Percentiles rank a stretch among this genome's conserved stretches.
These are phyloP conservation scores for Chenopodium album DNA, from an alignment of 148 eudicot species.

Conservation along the genomic window DNA sequence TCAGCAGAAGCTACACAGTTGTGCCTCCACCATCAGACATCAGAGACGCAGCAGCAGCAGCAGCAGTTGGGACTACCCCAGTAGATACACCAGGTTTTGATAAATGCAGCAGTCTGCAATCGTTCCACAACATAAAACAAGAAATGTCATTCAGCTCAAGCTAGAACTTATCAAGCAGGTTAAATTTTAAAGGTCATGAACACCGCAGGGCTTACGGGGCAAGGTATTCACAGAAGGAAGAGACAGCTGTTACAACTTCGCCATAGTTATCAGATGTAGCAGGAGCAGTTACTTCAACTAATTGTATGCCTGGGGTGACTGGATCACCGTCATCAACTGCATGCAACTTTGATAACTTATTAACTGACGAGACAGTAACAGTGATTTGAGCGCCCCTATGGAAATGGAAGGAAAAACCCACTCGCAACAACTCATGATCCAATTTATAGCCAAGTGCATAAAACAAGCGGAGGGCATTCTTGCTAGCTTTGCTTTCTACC, in stretches of 20 bases:
- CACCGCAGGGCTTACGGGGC: slow-evolving; percentile 67
- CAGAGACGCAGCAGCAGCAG: slow-evolving; percentile 93
- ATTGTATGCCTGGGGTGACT: slow-evolving; percentile 82
- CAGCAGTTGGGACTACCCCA: slow-evolving; percentile 89
- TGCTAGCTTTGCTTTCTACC: slow-evolving; percentile 88
- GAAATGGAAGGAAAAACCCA: slow-evolving; percentile 73
- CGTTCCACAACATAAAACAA: neutral
- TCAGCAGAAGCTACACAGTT: slow-evolving; percentile 36
- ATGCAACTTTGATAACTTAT: slow-evolving; percentile 80
- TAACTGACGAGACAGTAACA: slow-evolving; percentile 76
- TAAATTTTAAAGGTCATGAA: neutral
- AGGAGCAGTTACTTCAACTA: slow-evolving; percentile 96
- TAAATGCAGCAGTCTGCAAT: slow-evolving; percentile 78
- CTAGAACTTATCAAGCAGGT: neutral
- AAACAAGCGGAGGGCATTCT: slow-evolving; percentile 80
- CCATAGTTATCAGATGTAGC: slow-evolving; percentile 74
- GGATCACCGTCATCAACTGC: slow-evolving; percentile 80
- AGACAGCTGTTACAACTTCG: slow-evolving; percentile 77
- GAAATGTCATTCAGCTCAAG: neutral
- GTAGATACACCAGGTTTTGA: slow-evolving; percentile 85
- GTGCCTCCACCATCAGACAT: slow-evolving; percentile 91
- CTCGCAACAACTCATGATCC: slow-evolving; percentile 80
- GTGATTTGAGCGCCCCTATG: slow-evolving; percentile 79
- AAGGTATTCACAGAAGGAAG: slow-evolving; percentile 94
- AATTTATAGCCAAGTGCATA: slow-evolving; percentile 80